A percentile compares a stretch with the other conserved stretches of the same genome.
These are phyloP conservation scores for Salvia sclarea DNA, from an alignment of 305 asterid genomes.

Conservation along the genomic window DNA sequence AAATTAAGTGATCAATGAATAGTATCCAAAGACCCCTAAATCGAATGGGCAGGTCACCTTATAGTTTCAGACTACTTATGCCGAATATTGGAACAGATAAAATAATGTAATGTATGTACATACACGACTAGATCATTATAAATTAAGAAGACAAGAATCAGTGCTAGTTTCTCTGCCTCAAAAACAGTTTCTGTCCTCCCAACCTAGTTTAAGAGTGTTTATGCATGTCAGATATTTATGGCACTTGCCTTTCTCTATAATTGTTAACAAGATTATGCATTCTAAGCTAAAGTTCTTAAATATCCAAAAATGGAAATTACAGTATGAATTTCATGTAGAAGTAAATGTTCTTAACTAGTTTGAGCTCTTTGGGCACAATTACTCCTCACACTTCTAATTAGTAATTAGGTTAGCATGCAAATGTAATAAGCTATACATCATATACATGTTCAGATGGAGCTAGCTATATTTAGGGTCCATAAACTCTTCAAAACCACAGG, in stretches of 20 bases:
- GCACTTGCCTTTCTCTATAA: neutral
- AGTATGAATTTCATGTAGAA: neutral
- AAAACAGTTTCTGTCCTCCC: neutral
- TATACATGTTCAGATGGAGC: neutral
- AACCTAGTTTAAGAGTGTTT: neutral
- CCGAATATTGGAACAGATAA: neutral
- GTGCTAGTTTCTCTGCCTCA: neutral
- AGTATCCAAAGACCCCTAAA: neutral
- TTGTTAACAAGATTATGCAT: neutral
- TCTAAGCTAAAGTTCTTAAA: neutral
- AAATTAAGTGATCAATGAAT: neutral
- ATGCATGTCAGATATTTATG: neutral
- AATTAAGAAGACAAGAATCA: neutral
- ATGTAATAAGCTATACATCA: neutral
- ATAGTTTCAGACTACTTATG: neutral
- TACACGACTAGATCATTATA: neutral
- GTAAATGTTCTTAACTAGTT: constrained; percentile 7
- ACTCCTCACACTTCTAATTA: neutral
- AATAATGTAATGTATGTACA: neutral
- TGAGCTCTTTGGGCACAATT: neutral
- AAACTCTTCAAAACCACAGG: neutral
- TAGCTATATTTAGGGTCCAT: neutral
- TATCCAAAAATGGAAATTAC: neutral
- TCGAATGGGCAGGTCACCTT: neutral
- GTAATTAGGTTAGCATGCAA: neutral